A percentile compares a stretch with the other conserved stretches of the same genome.
These are phyloP conservation scores for Stephania japonica DNA, from an alignment of 164 flowering plant genomes.

Conservation along the genomic window DNA sequence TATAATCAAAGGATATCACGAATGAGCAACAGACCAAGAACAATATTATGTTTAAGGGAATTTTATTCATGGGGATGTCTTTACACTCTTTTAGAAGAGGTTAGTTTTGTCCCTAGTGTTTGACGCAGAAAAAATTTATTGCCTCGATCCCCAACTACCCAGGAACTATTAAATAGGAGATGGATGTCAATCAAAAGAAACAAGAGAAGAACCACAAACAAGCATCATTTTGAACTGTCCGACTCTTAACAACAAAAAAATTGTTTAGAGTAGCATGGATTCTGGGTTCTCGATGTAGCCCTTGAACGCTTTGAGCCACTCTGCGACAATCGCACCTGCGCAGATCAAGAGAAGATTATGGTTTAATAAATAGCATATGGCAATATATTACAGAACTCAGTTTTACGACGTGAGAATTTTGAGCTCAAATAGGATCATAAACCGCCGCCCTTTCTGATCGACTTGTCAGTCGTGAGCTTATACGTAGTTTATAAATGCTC, in stretches of 20 bases:
- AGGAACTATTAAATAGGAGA: not conserved
- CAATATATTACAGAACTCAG: too few relatives aligned
- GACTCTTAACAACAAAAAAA: not conserved
- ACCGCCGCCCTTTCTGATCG: not conserved
- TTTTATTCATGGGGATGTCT: slow-evolving; percentile 8
- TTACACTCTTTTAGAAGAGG: slow-evolving; percentile 7
- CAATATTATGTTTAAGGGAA: not conserved
- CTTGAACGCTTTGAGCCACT: slow-evolving; percentile 87
- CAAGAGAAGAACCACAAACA: not conserved
- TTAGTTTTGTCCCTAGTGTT: not conserved
- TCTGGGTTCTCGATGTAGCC: slow-evolving; percentile 88
- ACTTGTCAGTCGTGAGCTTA: not conserved
- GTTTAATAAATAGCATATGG: not conserved
- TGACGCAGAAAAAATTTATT: not conserved
- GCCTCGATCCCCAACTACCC: slow-evolving; percentile 5
- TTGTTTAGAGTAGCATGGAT: slow-evolving; percentile 64
- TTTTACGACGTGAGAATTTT: not conserved
- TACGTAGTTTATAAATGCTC: not conserved
- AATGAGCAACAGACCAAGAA: too few relatives aligned
- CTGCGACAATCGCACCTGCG: slow-evolving; percentile 94
- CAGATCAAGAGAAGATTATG: not conserved
- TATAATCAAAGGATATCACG: too few relatives aligned
- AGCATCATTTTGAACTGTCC: not conserved
- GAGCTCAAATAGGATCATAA: not conserved
- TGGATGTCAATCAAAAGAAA: not conserved